Percentiles rank a stretch among this genome's conserved stretches.
Conservation (phyloP, 1,284 basidiomycete genomes). For the Pascua guehoae region DNA sequence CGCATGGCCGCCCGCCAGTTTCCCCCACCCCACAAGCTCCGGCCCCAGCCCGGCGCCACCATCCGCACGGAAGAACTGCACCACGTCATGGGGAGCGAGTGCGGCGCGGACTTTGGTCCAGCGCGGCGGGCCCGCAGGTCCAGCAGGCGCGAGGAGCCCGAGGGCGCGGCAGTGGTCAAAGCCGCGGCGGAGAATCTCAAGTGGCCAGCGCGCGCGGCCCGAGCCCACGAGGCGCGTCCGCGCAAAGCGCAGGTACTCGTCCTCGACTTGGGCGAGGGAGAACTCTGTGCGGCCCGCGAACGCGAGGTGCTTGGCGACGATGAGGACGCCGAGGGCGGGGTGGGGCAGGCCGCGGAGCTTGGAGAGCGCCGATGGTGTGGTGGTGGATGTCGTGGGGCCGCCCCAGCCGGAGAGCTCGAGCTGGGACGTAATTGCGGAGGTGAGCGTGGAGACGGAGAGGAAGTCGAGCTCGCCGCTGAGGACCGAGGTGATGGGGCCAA, state of each 20-base stretch:
- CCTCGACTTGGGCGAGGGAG: constrained; percentile 47
- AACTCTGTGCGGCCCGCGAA: constrained; percentile 63
- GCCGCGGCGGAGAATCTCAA: constrained; percentile 38
- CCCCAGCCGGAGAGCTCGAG: constrained; percentile 44
- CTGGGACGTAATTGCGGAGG: constrained; percentile 26
- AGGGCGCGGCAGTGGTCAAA: constrained; percentile 39
- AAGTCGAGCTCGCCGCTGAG: constrained; percentile 24
- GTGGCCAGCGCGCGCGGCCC: constrained; percentile 44
- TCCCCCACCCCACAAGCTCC: constrained; percentile 46
- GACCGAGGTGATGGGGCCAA: constrained; percentile 31
- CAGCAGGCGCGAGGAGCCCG: constrained; percentile 39
- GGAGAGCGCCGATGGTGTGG: background rate
- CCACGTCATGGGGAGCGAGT: constrained; percentile 43
- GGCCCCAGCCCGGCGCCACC: constrained; percentile 39
- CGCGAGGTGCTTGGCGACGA: constrained; percentile 63
- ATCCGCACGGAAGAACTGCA: constrained; percentile 46
- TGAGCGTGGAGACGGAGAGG: constrained; percentile 22
- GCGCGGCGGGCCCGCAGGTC: constrained; percentile 25
- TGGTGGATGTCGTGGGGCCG: background rate
- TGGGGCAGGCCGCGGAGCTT: constrained; percentile 38
- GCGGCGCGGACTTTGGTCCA: constrained; percentile 45
- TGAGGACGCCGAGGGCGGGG: constrained; percentile 44
- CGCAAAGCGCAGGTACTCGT: constrained; percentile 48
- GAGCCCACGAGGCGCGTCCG: constrained; percentile 46
- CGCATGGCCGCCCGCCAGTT: constrained; percentile 45